Conservation (phyloP, 805 yeast genomes). For the Kodamaea sagamina region DNA sequence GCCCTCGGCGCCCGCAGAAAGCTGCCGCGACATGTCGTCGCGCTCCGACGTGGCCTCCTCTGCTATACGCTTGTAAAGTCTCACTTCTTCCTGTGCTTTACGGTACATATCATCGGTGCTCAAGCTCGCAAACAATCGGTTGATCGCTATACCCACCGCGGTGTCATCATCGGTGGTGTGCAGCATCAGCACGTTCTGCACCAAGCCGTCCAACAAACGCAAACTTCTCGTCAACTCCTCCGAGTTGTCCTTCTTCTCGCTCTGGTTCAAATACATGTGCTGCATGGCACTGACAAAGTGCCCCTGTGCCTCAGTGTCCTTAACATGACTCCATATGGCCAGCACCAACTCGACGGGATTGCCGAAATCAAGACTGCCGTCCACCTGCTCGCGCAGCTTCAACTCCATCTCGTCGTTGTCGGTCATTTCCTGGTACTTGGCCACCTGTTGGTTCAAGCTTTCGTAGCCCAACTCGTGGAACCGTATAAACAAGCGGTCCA, state of each 20-base stretch:
- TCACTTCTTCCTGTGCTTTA: conserved; percentile 50
- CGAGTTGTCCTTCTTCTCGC: conserved; percentile 49
- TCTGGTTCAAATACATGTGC: conserved; percentile 58
- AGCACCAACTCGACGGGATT: conserved; percentile 71
- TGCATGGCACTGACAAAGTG: conserved; percentile 64
- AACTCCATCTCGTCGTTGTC: conserved; percentile 56
- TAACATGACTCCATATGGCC: conserved; percentile 58
- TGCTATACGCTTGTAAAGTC: conserved; percentile 24
- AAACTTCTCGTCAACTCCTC: conserved; percentile 53
- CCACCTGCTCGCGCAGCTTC: conserved; percentile 32
- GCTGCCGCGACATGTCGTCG: conserved; percentile 62
- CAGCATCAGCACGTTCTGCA: conserved; percentile 61
- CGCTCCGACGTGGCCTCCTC: conserved; percentile 36
- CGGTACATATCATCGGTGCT: conserved; percentile 86
- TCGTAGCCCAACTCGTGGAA: conserved; percentile 49
- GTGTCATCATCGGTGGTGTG: conserved; percentile 48
- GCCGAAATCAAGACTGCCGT: conserved; percentile 55
- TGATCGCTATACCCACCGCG: conserved; percentile 73
- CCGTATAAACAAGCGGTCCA: conserved; percentile 20
- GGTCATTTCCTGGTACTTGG: conserved; percentile 57
- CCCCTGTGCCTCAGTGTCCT: conserved; percentile 60
- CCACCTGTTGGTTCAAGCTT: conserved; percentile 64
- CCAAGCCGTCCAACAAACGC: conserved; percentile 63
- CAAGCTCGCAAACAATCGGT: conserved; percentile 66
- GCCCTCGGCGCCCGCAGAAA: conserved; percentile 77